Evolutionary conservation across 2,329 filamentous ascomycete genomes (phyloP).

Genomic region (Colletotrichum eremochloae): DNA sequence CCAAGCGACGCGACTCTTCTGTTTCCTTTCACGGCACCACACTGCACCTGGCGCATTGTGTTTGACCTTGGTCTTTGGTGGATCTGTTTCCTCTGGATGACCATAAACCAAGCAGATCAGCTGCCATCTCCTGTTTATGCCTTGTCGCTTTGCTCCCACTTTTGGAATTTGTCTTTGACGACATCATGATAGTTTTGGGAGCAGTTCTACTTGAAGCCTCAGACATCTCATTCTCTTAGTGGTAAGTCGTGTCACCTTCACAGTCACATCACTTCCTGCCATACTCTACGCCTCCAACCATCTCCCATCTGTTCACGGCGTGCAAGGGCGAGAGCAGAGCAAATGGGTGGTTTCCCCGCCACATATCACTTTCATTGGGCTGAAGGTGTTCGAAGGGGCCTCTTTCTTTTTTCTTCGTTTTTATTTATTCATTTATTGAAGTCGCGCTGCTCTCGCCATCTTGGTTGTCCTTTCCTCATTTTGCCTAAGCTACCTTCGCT

Average conservation of each 20-base stretch:
- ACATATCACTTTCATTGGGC: not conserved
- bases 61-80: constrained; percentile 33
- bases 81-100: constrained; percentile 29
- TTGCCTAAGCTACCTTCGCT: not conserved
- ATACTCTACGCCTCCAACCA: not conserved
- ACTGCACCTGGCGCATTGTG: constrained; percentile 38
- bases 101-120: constrained; percentile 30
- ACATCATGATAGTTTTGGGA: constrained; percentile 59
- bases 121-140: constrained; percentile 31
- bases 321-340: constrained; percentile 5
- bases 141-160: constrained; percentile 37
- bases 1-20: constrained; percentile 39
- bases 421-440: too few relatives aligned
- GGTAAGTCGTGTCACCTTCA: constrained; percentile 50
- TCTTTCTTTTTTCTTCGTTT: not conserved
- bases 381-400: not conserved
- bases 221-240: constrained; percentile 56
- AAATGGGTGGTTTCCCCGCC: constrained; percentile 8
- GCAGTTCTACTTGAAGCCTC: constrained; percentile 48
- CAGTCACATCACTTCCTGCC: not conserved
- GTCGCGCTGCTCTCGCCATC: not conserved
- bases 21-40: constrained; percentile 27
- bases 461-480: not conserved
- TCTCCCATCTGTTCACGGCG: not conserved
- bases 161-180: constrained; percentile 45